Evolutionary conservation across 2,329 filamentous ascomycete genomes (phyloP).

Genomic region (Alternaria postmessia): DNA sequence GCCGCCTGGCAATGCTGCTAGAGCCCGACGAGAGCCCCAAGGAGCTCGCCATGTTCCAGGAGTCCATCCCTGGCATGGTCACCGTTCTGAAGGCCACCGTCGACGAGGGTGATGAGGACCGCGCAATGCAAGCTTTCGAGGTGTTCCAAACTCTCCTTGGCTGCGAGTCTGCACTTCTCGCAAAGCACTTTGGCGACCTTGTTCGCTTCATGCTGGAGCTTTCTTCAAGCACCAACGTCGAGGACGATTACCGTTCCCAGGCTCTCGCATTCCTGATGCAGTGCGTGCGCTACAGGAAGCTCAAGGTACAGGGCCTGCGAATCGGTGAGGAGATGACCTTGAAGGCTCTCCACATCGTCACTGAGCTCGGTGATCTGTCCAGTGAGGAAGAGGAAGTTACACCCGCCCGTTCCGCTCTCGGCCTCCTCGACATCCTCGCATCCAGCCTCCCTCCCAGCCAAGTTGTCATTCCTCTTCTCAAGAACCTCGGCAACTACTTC

Average conservation of each 20-base stretch:
- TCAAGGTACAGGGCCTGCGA: constrained; percentile 92
- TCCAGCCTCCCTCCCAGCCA: constrained; percentile 90
- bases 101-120: constrained; percentile 81
- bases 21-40: constrained; percentile 85
- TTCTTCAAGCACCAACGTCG: constrained; percentile 75
- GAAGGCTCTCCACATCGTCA: constrained; percentile 87
- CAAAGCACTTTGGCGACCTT: constrained; percentile 86
- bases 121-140: constrained; percentile 89
- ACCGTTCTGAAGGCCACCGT: constrained; percentile 86
- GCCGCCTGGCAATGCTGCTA: constrained; percentile 84
- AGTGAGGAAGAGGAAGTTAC: constrained; percentile 83
- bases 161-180: constrained; percentile 85
- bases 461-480: constrained; percentile 90
- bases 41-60: constrained; percentile 77
- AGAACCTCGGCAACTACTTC: constrained; percentile 84
- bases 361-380: constrained; percentile 80
- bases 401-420: constrained; percentile 83
- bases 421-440: constrained; percentile 87
- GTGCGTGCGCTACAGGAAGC: constrained; percentile 87
- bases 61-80: constrained; percentile 86
- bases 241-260: constrained; percentile 87
- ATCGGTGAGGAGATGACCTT: constrained; percentile 87
- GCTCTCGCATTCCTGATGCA: constrained; percentile 94
- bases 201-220: constrained; percentile 94
- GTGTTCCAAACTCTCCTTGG: constrained; percentile 95